Evolutionary conservation across 768 basidiomycete genomes (phyloP), one percentile per base, ranked within the genome.

Genomic region (Phaffia tasmanica): DNA sequence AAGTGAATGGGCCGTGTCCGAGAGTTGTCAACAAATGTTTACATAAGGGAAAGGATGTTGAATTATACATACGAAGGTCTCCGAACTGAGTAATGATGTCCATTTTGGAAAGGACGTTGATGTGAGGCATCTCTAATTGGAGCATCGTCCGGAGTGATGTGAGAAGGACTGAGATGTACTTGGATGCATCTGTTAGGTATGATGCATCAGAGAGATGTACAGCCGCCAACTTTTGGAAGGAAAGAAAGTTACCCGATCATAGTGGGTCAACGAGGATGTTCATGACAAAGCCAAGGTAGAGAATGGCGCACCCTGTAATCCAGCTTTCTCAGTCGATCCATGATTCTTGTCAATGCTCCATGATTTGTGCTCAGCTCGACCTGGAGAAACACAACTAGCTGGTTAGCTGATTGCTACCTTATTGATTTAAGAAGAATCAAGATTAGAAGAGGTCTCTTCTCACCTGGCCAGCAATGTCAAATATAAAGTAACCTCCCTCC

Each of bases 311-410:
- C 94, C 79, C 94, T 81, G 74, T 89, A 92, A 19, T 86, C 85
- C 72, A 79, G 75, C 78, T 89, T 93, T 51, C 79, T 79, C 67
- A 93, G 77, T 73, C 79, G 83, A 50, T 81, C 80, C 5, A 94
- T 80, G 69, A 98, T 86, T 61, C 80, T 81, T 78, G 88, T 91
- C 71, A 97, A 74, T 72, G 89, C 90, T 9, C 86, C 84, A 75
- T 98, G 94, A 74, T 94, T 95, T 61, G 95, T 99, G 76, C 88
- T 91, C 57, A 99, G 79, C 76, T 99, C 95, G 61, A 98, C 95
- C 78, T 69, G 58, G 3, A 3, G n/a, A 19, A 25, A 11, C n/a
- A 23, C 9, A 42, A 42, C 11, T 42, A 11, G 35, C 11, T 42
- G 35, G 53, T 54, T 16, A 54, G 9, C 15, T 30, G 5, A 15